Evolutionary conservation across 371 early-diverging fungal genomes (phyloP).

Genomic region (Apophysomyces elegans): DNA sequence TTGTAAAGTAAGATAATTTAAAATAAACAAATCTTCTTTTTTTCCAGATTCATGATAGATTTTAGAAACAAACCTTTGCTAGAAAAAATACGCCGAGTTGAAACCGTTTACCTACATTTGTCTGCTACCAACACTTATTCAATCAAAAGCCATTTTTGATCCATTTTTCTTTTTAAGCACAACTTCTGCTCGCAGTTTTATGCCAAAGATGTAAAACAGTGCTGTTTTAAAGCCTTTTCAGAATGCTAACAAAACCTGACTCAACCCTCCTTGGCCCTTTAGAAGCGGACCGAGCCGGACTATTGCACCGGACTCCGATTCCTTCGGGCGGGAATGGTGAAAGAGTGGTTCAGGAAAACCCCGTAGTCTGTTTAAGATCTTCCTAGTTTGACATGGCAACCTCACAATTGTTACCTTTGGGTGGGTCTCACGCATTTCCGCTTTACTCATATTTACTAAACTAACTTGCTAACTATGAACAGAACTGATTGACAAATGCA

Average conservation of each 20-base stretch:
- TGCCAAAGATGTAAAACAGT: too few species aligned
- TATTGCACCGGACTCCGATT: too few species aligned
- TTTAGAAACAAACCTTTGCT: neutral
- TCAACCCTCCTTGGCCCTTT: too few species aligned
- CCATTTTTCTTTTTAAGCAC: too few species aligned
- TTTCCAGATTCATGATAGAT: neutral
- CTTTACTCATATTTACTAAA: neutral
- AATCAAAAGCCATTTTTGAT: neutral
- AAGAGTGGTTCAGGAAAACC: too few species aligned
- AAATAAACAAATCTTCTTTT: neutral
- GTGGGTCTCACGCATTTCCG: conserved; percentile 16
- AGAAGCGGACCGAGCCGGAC: too few species aligned
- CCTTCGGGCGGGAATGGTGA: too few species aligned
- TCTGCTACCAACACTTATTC: neutral
- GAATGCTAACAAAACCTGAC: too few species aligned
- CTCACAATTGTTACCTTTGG: conserved; percentile 54
- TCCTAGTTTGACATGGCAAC: conserved; percentile 26
- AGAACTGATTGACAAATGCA: conserved; percentile 98
- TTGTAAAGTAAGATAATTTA: neutral
- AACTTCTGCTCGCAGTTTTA: too few species aligned
- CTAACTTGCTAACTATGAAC: neutral
- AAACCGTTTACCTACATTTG: neutral
- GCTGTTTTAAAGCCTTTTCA: too few species aligned
- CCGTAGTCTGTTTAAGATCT: neutral
- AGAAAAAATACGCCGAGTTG: conserved; percentile 1